phyloP scores from a whole-genome alignment of 2,329 filamentous ascomycete genomes.

The Aspergillus alliaceus region DNA sequence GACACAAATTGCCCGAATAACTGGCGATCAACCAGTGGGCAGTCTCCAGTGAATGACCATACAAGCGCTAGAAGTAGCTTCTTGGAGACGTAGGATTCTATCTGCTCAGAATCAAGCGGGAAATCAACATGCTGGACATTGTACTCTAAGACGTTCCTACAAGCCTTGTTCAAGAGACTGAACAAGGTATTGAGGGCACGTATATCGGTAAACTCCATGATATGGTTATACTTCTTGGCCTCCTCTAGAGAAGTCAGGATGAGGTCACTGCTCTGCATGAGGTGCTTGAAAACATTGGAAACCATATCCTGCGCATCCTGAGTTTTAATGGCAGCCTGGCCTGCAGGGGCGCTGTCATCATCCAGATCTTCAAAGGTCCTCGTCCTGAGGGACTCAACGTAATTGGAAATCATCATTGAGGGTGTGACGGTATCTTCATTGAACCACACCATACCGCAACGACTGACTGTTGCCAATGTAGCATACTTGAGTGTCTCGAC shows the following conservation, averaged over 20 bases:
- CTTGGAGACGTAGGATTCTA: constrained; percentile 87
- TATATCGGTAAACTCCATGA: constrained; percentile 96
- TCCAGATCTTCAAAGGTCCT: constrained; percentile 93
- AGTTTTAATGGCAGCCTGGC: constrained; percentile 74
- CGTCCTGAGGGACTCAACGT: constrained; percentile 78
- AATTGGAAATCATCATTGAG: constrained; percentile 88
- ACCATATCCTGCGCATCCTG: constrained; percentile 76
- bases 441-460: constrained; percentile 99
- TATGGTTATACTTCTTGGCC: constrained; percentile 80
- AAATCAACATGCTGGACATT: constrained; percentile 94
- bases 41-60: constrained; percentile 96
- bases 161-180: constrained; percentile 91
- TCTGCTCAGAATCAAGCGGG: constrained; percentile 82
- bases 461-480: constrained; percentile 96
- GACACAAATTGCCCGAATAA: constrained; percentile 82
- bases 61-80: constrained; percentile 90
- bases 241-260: constrained; percentile 74
- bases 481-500: constrained; percentile 97
- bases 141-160: constrained; percentile 90
- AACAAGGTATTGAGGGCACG: constrained; percentile 91
- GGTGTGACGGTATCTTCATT: constrained; percentile 95
- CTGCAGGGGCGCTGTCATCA: constrained; percentile 78
- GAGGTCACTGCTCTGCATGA: constrained; percentile 77
- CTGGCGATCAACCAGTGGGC: constrained; percentile 83
- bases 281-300: constrained; percentile 73